Conservation (phyloP, 2,329 filamentous ascomycete species). For the Trichoderma sp. region DNA sequence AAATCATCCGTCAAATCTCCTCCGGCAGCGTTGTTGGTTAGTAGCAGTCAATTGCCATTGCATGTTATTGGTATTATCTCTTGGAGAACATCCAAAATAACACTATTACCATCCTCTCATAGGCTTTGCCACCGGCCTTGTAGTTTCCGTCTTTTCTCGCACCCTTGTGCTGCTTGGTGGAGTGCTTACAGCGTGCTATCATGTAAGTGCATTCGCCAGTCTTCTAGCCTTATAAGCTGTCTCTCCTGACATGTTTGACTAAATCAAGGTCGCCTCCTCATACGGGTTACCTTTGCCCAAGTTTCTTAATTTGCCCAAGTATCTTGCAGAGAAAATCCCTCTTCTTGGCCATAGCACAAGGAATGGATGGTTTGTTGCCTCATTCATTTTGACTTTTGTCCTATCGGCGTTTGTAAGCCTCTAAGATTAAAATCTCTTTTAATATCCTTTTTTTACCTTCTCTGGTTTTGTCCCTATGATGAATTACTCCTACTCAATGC, state of each 20-base stretch:
- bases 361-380: conserved; percentile 67
- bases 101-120: background rate
- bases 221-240: background rate
- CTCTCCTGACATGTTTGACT: conserved; percentile 29
- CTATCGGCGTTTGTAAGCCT: conserved; percentile 59
- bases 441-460: background rate
- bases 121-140: conserved; percentile 67
- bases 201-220: conserved; percentile 51
- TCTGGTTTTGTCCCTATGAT: background rate
- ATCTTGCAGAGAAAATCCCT: conserved; percentile 42
- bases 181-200: conserved; percentile 63
- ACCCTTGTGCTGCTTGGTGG: conserved; percentile 70
- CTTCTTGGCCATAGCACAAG: conserved; percentile 56
- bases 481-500: conserved; percentile 47
- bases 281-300: conserved; percentile 49
- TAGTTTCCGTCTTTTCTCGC: conserved; percentile 71
- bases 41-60: background rate
- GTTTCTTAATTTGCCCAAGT: conserved; percentile 44
- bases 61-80: background rate
- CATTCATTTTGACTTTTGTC: conserved; percentile 74
- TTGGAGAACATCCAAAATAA: background rate
- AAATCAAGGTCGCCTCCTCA: conserved; percentile 47
- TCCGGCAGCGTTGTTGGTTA: conserved; percentile 59
- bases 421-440: conserved; percentile 37
- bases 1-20: conserved; percentile 54